Conservation (phyloP, 2,329 filamentous ascomycete genomes). For the Penicillium sp. region DNA sequence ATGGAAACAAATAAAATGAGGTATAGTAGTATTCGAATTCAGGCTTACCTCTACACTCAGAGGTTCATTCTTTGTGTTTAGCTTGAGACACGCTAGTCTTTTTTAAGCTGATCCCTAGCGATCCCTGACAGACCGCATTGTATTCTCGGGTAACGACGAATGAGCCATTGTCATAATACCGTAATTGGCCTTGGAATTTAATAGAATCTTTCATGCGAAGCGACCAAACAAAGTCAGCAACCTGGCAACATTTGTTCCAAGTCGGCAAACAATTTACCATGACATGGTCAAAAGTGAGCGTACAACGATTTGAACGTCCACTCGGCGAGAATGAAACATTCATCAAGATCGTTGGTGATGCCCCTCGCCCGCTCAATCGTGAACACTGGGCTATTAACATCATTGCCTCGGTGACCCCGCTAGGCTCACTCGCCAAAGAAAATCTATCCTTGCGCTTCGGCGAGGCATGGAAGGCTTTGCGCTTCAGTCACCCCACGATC, state of each 20-base stretch:
- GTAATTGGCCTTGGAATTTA: not conserved
- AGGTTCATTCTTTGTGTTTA: no score
- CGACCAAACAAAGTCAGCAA: not conserved
- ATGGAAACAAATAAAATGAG: no score
- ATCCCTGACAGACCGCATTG: not conserved
- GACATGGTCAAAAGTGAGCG: not conserved
- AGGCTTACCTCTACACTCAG: no score
- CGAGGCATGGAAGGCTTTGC: not conserved
- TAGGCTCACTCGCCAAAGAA: constrained; percentile 1
- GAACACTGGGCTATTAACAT: constrained; percentile 1
- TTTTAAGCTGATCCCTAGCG: no score
- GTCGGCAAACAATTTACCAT: not conserved
- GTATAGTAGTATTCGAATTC: no score
- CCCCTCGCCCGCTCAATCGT: constrained; percentile 1
- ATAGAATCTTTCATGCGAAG: not conserved
- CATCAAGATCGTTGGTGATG: constrained; percentile 1
- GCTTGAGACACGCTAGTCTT: no score
- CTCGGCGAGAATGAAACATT: constrained; percentile 1
- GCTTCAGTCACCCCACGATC: not conserved
- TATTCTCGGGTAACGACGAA: not conserved
- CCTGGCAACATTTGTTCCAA: not conserved
- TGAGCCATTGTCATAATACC: not conserved
- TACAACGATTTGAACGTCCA: not conserved
- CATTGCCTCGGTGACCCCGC: not conserved
- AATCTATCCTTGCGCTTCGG: not conserved